Conservation (phyloP, 2,329 filamentous ascomycete species). For the Didymella pinodella region DNA sequence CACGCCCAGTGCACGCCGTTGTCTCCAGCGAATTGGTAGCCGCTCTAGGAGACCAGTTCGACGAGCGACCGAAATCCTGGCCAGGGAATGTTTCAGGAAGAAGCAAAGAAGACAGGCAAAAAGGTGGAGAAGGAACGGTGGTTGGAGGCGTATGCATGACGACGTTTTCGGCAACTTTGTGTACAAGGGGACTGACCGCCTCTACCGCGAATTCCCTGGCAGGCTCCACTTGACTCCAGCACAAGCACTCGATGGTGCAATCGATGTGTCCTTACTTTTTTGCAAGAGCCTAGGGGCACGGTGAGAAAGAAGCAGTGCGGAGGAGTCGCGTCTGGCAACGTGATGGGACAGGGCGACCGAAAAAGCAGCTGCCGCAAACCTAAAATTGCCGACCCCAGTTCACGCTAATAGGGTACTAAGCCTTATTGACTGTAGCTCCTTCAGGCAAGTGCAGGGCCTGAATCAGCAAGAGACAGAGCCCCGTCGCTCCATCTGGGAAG, state of each 20-base stretch:
- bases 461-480: conserved; percentile 18
- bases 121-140: conserved; percentile 35
- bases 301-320: conserved; percentile 11
- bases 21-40: conserved; percentile 9
- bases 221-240: conserved; percentile 1
- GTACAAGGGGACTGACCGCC: conserved; percentile 37
- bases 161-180: conserved; percentile 39
- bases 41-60: conserved; percentile 19
- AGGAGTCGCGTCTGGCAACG: conserved; percentile 21
- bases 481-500: conserved; percentile 21
- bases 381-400: conserved; percentile 41
- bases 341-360: conserved; percentile 24
- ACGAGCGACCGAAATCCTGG: conserved; percentile 25
- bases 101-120: conserved; percentile 33
- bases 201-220: conserved; percentile 28
- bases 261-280: conserved; percentile 10
- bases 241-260: conserved; percentile 10
- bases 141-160: conserved; percentile 42
- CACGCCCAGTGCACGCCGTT: conserved; percentile 14
- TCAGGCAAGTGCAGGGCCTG: conserved; percentile 16
- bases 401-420: conserved; percentile 30
- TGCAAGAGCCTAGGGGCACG: background rate
- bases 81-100: conserved; percentile 26
- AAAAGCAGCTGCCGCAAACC: conserved; percentile 33
- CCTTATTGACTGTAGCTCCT: conserved; percentile 17